Conservation (phyloP, 306 rosid genomes). For the Nissolia schottii region DNA sequence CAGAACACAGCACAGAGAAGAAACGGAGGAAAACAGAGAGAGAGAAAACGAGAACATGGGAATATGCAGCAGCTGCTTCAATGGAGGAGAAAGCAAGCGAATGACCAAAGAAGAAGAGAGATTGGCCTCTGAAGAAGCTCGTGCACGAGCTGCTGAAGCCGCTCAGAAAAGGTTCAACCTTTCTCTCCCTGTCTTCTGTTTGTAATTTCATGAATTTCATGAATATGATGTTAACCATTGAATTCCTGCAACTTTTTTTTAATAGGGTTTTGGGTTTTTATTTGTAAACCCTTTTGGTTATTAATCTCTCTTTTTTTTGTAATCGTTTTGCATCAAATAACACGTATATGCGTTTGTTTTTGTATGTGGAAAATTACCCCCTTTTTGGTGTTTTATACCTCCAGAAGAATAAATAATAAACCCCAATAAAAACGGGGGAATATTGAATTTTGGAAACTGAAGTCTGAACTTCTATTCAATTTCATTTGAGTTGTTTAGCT, state of each 20-base stretch:
- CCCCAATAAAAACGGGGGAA: neutral
- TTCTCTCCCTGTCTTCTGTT: neutral
- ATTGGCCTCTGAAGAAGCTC: constrained; percentile 75
- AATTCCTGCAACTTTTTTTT: neutral
- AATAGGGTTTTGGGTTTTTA: neutral
- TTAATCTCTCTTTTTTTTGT: neutral
- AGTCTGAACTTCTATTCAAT: neutral
- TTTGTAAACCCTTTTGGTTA: neutral
- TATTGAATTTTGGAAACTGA: neutral
- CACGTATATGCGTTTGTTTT: neutral
- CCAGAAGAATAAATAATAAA: neutral
- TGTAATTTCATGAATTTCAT: neutral
- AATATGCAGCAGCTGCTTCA: constrained; percentile 60
- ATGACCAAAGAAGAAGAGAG: constrained; percentile 68
- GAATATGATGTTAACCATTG: neutral
- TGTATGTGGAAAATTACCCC: neutral
- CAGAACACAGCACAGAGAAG: neutral
- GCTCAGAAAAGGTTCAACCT: constrained; percentile 66
- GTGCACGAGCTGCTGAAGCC: constrained; percentile 84
- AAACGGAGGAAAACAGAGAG: neutral
- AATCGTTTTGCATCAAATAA: neutral
- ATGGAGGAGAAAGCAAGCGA: constrained; percentile 48
- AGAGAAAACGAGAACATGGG: constrained; percentile 48
- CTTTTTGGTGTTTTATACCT: neutral
- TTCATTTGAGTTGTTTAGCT: neutral